Evolutionary conservation across 2,329 filamentous ascomycete species (phyloP), one percentile per base, ranked within the genome.

Genomic region (Ceratocystis eucalypticola): DNA sequence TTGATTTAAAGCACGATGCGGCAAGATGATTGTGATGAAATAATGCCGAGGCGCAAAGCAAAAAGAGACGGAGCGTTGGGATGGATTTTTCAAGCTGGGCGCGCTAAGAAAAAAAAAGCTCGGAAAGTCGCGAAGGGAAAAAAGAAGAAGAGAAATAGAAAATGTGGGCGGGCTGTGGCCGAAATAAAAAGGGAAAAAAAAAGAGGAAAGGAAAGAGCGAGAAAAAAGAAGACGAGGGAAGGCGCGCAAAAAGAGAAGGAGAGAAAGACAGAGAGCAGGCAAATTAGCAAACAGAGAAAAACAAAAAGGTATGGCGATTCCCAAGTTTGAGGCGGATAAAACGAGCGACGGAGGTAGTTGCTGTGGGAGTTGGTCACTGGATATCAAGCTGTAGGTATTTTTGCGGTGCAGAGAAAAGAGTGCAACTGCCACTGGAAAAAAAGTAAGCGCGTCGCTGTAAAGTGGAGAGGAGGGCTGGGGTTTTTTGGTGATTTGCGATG

Each of bases 301-400:
- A 12, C 10, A 41, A 41, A 41, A 50, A 63, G 33, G 61, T 41
- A 63, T 44, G 48, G 44, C 48, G 17, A 45, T n/a, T 63, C 22
- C 46, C n/a, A 30, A 10, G 28, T 62, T 61, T 46, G 20, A 48
- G 61, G 46, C 44, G 17, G 46, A 25, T 30, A 48, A 46, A 30
- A 46, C 25, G 61, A 63, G 44, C 28, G 61, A 63, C 41, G 30
- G 33, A 53, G 28, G 44, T 65, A 44, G 50, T 65, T 65, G 50
- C 61, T 28, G n/a, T 63, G 41, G 12, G 44, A 45, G 46, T 17
- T 33, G 25, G 48, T 53, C 48, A 53, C 48, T 53, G 48, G n/a
- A 22, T 50, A 10, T 48, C 17, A 10, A 22, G 20, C 5, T 48
- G 46, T n/a, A 20, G 17, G 46, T 17, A 5, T 22, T n/a, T 48